These are phyloP conservation scores for Stagonosporopsis cucurbitacearum DNA, from an alignment of 2,329 filamentous ascomycete genomes.

Conservation along the genomic window DNA sequence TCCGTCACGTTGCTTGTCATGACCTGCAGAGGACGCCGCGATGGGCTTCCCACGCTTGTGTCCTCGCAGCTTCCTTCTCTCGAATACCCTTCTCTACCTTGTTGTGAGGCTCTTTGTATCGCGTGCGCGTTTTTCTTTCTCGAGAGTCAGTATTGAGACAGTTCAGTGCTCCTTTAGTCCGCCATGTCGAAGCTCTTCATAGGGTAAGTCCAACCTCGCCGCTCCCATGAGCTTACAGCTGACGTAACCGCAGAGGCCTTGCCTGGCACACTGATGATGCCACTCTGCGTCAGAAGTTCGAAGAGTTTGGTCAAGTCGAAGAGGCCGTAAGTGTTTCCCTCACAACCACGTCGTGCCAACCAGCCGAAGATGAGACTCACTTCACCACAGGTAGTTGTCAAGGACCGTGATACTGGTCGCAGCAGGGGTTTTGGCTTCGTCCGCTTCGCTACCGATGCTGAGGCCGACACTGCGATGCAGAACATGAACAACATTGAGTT, in stretches of 20 bases:
- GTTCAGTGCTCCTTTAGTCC: conserved; percentile 47
- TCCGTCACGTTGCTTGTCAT: conserved; percentile 46
- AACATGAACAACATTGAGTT: conserved; percentile 92
- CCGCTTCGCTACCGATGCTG: conserved; percentile 77
- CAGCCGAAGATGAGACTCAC: conserved; percentile 25
- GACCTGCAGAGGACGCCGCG: conserved; percentile 37
- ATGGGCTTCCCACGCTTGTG: conserved; percentile 37
- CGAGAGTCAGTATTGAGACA: conserved; percentile 50
- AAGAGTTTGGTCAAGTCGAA: conserved; percentile 87
- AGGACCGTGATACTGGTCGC: conserved; percentile 94
- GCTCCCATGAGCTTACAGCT: conserved; percentile 4
- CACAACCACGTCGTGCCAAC: neutral
- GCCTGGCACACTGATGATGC: conserved; percentile 97
- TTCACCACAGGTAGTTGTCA: conserved; percentile 81
- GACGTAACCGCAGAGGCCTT: conserved; percentile 73
- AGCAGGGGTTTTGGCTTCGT: conserved; percentile 98
- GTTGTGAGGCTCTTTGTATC: conserved; percentile 39
- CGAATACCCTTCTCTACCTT: conserved; percentile 27
- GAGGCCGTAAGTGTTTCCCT: conserved; percentile 82
- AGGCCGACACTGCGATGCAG: conserved; percentile 77
- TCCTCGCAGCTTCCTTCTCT: conserved; percentile 27
- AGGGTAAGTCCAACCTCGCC: conserved; percentile 67
- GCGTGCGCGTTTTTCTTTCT: conserved; percentile 32
- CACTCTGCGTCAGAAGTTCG: conserved; percentile 87
- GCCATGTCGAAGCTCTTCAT: conserved; percentile 94